Evolutionary conservation across 495 filamentous ascomycete species (phyloP).

Genomic region (Neurospora sublineolata): DNA sequence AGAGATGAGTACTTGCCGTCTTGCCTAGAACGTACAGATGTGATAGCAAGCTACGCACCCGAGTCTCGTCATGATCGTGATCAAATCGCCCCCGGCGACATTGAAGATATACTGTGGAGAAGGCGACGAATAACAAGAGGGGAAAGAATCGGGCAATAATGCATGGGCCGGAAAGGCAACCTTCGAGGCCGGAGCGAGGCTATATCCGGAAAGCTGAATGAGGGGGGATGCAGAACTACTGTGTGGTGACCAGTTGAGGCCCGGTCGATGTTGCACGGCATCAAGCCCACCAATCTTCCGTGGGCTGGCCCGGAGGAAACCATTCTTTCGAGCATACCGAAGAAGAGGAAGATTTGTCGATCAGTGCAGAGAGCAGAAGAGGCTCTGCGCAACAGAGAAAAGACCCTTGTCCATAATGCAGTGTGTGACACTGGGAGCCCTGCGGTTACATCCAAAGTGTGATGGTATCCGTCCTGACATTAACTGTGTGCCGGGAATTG

Average conservation of each 20-base stretch:
- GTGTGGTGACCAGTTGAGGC: background rate
- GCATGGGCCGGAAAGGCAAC: background rate
- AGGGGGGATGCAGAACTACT: background rate
- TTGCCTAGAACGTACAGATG: background rate
- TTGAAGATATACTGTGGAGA: background rate
- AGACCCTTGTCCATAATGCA: background rate
- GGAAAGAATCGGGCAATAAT: background rate
- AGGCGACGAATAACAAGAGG: background rate
- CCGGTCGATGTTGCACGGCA: background rate
- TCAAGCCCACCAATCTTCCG: background rate
- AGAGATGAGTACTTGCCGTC: background rate
- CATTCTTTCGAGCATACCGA: no score
- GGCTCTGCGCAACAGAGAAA: background rate
- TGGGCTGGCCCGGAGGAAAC: background rate
- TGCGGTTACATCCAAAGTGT: background rate
- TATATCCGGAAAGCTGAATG: background rate
- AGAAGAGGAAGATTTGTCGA: background rate
- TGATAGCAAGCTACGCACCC: background rate
- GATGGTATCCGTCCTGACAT: background rate
- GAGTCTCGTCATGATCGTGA: background rate
- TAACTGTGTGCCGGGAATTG: background rate
- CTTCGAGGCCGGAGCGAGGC: background rate
- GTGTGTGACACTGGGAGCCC: background rate
- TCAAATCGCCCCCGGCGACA: background rate
- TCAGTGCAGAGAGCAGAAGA: background rate